These are phyloP conservation scores for Earliella scabrosa DNA, from an alignment of 1,284 basidiomycete genomes.

Conservation along the genomic window DNA sequence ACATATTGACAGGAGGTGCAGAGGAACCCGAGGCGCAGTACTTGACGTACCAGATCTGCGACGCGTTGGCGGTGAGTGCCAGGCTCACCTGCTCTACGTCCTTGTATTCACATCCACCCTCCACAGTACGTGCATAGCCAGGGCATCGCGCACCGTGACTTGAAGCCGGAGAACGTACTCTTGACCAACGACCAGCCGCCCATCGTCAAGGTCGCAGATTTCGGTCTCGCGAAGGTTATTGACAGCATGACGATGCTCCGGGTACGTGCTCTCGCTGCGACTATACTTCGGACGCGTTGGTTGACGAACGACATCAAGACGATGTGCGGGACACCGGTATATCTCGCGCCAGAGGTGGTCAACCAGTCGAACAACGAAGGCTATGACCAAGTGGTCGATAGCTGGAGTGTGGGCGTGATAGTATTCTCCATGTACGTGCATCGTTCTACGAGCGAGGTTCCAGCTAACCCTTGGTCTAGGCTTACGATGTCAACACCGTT, in stretches of 20 bases:
- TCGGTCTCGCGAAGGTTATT: slow-evolving; percentile 90
- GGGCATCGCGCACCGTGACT: slow-evolving; percentile 86
- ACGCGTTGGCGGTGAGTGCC: slow-evolving; percentile 65
- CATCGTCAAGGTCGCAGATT: slow-evolving; percentile 86
- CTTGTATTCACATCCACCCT: too few relatives aligned
- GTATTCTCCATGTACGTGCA: slow-evolving; percentile 79
- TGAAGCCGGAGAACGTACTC: slow-evolving; percentile 91
- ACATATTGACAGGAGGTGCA: slow-evolving; percentile 31
- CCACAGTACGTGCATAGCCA: slow-evolving; percentile 73
- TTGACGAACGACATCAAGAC: slow-evolving; percentile 51
- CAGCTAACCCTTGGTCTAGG: slow-evolving; percentile 42
- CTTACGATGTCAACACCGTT: slow-evolving; percentile 75
- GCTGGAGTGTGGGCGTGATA: slow-evolving; percentile 93
- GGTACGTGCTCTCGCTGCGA: slow-evolving; percentile 42
- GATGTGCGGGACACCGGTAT: slow-evolving; percentile 86
- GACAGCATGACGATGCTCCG: slow-evolving; percentile 74
- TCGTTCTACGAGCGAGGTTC: not conserved
- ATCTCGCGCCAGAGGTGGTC: slow-evolving; percentile 90
- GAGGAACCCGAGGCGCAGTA: slow-evolving; percentile 61
- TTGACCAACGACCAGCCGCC: slow-evolving; percentile 70
- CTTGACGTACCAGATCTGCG: slow-evolving; percentile 76
- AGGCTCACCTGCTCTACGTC: not conserved
- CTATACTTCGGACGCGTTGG: not conserved
- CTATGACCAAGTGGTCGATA: slow-evolving; percentile 86
- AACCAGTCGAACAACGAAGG: slow-evolving; percentile 65